A percentile compares a stretch with the other conserved stretches of the same genome.
These are phyloP conservation scores for Eucalyptus albens DNA, from an alignment of 345 rosid species.

Conservation along the genomic window DNA sequence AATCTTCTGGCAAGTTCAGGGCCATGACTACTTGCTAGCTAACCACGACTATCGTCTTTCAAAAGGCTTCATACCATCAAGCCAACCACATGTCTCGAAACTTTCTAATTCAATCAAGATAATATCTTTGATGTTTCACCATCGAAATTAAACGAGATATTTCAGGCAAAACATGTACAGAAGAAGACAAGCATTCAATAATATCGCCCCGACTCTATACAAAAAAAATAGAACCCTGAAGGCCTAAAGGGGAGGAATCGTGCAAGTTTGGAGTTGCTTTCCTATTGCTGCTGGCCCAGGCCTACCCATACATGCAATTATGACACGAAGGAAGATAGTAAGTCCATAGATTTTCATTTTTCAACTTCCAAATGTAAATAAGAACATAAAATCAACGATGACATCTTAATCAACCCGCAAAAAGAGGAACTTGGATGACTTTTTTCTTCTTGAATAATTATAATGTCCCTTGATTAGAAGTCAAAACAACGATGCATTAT, in stretches of 20 bases:
- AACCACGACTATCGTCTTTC: neutral
- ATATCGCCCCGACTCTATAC: neutral
- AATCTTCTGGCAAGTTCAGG: neutral
- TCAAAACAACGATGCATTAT: neutral
- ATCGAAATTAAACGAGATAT: neutral
- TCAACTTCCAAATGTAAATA: neutral
- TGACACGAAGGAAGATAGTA: neutral
- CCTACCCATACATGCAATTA: neutral
- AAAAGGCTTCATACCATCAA: neutral
- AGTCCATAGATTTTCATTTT: neutral
- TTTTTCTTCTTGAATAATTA: neutral
- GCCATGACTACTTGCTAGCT: neutral
- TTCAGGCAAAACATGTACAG: neutral
- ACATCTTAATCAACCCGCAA: neutral
- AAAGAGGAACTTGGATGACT: neutral
- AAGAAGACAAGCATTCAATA: neutral
- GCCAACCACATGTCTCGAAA: neutral
- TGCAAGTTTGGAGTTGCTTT: neutral
- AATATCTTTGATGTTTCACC: neutral
- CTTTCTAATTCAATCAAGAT: neutral
- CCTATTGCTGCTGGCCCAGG: neutral
- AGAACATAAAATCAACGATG: neutral
- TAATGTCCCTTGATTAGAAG: neutral
- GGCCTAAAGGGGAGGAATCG: neutral
- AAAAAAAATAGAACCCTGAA: neutral